Percentiles rank a stretch among this genome's conserved stretches.
phyloP scores from a whole-genome alignment of 768 basidiomycete species.

The Boletus subcaerulescens region DNA sequence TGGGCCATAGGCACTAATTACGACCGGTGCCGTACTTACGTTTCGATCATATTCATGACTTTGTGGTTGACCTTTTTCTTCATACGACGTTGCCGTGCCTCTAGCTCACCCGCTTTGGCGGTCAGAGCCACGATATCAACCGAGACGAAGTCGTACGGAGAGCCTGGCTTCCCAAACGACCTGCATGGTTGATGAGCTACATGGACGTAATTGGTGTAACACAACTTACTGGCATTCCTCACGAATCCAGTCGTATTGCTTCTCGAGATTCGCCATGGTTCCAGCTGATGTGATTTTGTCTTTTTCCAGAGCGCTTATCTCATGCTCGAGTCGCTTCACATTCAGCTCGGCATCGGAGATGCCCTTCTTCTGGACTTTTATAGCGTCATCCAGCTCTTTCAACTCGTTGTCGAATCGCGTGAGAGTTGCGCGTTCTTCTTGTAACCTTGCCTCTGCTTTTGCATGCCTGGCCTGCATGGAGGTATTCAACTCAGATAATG shows the following conservation, averaged over 20 bases:
- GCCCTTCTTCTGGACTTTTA: conserved; percentile 77
- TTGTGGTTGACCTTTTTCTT: conserved; percentile 96
- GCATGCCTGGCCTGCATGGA: conserved; percentile 49
- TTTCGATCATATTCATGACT: conserved; percentile 94
- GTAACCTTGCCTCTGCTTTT: conserved; percentile 66
- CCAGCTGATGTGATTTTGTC: conserved; percentile 59
- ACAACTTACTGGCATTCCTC: conserved; percentile 79
- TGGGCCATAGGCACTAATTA: neutral
- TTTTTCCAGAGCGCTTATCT: conserved; percentile 56
- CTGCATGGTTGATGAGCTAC: conserved; percentile 37
- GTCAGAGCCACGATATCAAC: conserved; percentile 59
- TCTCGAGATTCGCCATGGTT: conserved; percentile 64
- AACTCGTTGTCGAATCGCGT: conserved; percentile 88
- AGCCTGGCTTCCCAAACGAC: conserved; percentile 77
- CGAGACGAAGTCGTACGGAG: conserved; percentile 75
- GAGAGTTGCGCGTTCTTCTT: conserved; percentile 84
- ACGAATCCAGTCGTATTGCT: conserved; percentile 81
- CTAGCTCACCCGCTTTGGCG: conserved; percentile 69
- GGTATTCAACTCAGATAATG: neutral
- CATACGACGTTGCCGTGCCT: conserved; percentile 76
- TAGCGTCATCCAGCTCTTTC: conserved; percentile 73
- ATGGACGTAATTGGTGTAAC: neutral
- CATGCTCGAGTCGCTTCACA: conserved; percentile 68
- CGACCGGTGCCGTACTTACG: conserved; percentile 44
- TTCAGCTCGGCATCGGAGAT: conserved; percentile 65